Percentiles rank a stretch among this genome's conserved stretches.
Evolutionary conservation across 2,329 filamentous ascomycete species (phyloP).

Genomic region (Acephala macrosclerotiorum): DNA sequence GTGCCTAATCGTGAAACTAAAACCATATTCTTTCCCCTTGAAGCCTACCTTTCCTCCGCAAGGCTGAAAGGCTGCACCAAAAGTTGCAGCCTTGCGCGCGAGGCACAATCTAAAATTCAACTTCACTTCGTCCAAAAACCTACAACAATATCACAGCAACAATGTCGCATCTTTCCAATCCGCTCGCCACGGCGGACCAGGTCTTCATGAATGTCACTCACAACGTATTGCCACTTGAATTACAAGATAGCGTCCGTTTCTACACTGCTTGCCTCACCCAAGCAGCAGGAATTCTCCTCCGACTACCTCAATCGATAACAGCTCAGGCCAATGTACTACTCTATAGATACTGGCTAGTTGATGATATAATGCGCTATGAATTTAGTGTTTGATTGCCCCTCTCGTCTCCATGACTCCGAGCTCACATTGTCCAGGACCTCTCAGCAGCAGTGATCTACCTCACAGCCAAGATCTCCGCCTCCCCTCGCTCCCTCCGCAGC

Average conservation of each 20-base stretch:
- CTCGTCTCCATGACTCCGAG: constrained; percentile 12
- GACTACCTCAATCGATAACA: constrained; percentile 84
- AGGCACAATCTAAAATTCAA: constrained; percentile 29
- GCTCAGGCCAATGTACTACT: constrained; percentile 86
- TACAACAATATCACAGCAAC: constrained; percentile 13
- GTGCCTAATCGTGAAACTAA: too few relatives aligned
- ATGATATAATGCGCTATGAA: constrained; percentile 62
- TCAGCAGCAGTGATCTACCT: constrained; percentile 86
- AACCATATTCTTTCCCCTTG: neutral
- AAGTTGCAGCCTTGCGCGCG: constrained; percentile 36
- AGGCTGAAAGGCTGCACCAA: constrained; percentile 3
- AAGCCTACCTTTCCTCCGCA: neutral
- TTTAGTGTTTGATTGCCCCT: constrained; percentile 48
- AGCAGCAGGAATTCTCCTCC: constrained; percentile 80
- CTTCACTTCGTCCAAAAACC: constrained; percentile 5
- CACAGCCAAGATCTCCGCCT: constrained; percentile 80
- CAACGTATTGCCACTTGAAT: constrained; percentile 67
- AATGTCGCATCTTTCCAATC: constrained; percentile 73
- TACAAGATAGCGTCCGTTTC: constrained; percentile 77
- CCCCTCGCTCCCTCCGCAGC: constrained; percentile 79
- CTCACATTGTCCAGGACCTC: constrained; percentile 63
- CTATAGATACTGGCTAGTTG: constrained; percentile 76
- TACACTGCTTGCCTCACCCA: constrained; percentile 78
- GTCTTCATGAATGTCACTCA: constrained; percentile 64
- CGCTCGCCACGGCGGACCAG: constrained; percentile 76